Percentiles rank a stretch among this genome's conserved stretches.
Evolutionary conservation across 176 grass and related monocot species (phyloP).

Genomic region (Triticum timopheevii): DNA sequence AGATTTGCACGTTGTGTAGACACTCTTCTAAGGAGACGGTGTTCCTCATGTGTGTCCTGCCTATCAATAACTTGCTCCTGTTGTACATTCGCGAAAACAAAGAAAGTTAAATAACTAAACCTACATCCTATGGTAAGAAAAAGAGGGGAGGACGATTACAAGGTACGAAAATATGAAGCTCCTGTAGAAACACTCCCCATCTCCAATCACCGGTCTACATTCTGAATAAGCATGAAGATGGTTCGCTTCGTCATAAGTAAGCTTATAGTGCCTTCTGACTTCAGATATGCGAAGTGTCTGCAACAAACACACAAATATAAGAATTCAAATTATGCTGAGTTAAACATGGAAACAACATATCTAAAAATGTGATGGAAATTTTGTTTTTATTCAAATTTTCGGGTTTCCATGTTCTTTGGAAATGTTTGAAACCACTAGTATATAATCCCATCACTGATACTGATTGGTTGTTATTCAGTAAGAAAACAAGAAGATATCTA

Average conservation of each 20-base stretch:
- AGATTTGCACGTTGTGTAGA: neutral
- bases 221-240: neutral
- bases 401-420: neutral
- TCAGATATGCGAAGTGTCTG: conserved; percentile 14
- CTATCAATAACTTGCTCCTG: conserved; percentile 52
- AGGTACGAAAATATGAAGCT: conserved; percentile 57
- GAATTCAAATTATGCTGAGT: conserved; percentile 11
- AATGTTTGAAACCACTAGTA: conserved; percentile 19
- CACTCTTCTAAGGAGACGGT: conserved; percentile 33
- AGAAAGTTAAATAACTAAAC: conserved; percentile 16
- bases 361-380: conserved; percentile 13
- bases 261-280: neutral
- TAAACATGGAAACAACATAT: neutral
- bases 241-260: neutral
- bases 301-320: conserved; percentile 5
- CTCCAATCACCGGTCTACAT: conserved; percentile 29
- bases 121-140: conserved; percentile 19
- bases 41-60: conserved; percentile 35
- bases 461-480: neutral
- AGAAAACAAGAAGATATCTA: neutral
- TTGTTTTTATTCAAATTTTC: neutral
- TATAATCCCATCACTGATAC: neutral
- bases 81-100: conserved; percentile 9
- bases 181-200: conserved; percentile 52
- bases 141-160: conserved; percentile 20